Base-by-base conservation (phyloP, 495 filamentous ascomycete genomes). In the Xylaria telfairii region DNA sequence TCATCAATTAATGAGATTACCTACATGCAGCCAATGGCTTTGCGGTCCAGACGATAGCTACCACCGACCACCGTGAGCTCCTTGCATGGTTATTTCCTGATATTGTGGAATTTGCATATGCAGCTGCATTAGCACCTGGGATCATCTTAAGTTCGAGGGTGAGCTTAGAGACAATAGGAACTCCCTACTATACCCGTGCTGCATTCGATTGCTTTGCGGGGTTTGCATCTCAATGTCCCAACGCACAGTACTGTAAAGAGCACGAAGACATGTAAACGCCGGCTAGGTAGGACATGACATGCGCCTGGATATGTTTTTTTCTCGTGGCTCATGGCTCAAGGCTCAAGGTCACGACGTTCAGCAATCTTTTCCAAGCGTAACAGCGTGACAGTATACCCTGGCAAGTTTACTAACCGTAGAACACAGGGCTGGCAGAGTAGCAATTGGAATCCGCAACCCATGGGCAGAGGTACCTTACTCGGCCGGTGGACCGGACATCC, bases 381-480 rank as follows among this genome's bases (percentile, higher is more conserved):
- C 34, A 28, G 28, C 9, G 32, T n/a, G 34, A 60, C 17, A 12
- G 17, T 62, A 17, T 34, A 26, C n/a, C 37, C 12, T 44, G 21
- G 13, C 39, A 44, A 21, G 26, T 32, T 49, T 32, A 10, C 41
- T 19, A n/a, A n/a, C n/a, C n/a, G n/a, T n/a, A 26, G 64, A 60
- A 69, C 71, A 76, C 76, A 77, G 72, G 76, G 76, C 76, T 76
- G 73, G 73, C 74, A 76, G 69, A 71, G 74, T 76, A 61, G 71
- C 67, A 72, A 72, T 73, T 62, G 73, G 66, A 74, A 76, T 74
- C 74, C 73, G 70, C 74, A 74, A 70, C 60, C 71, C 72, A 70
- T 73, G 70, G 65, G 68, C 64, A 70, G 51, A 54, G 34, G 4
- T 37, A 37, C 30, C 28, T n/a, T 60, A 44, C 65, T 69, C 53